Conservation (phyloP, 345 rosid species). For the Salix koriyanagi region DNA sequence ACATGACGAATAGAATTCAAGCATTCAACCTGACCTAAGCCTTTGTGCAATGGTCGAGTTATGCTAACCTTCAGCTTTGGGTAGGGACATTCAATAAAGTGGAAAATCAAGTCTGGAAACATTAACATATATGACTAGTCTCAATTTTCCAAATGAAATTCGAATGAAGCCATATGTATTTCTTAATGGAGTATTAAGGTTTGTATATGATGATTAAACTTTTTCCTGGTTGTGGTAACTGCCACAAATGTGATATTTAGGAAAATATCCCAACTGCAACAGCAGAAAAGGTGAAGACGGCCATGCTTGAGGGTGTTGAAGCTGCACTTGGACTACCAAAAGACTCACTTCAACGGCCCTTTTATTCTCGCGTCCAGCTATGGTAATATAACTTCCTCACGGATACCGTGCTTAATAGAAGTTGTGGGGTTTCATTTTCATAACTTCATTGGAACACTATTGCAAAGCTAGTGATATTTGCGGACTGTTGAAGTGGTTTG, state of each 20-base stretch:
- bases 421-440: too few species aligned
- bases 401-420: too few species aligned
- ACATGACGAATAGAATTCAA: neutral
- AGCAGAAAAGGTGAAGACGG: constrained; percentile 62
- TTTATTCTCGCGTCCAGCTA: constrained; percentile 58
- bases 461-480: neutral
- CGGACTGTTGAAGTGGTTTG: too few species aligned
- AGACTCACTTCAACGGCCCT: constrained; percentile 59
- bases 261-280: constrained; percentile 79
- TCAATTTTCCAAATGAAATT: too few species aligned
- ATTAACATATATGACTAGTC: too few species aligned
- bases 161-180: neutral
- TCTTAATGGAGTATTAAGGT: neutral
- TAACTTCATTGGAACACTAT: too few species aligned
- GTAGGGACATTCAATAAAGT: neutral
- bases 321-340: constrained; percentile 59
- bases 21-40: neutral
- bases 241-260: constrained; percentile 22
- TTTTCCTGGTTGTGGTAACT: neutral
- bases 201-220: neutral
- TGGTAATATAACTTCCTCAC: constrained; percentile 41
- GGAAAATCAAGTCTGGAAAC: too few species aligned
- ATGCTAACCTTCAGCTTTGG: neutral
- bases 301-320: constrained; percentile 78
- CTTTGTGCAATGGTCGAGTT: neutral